Evolutionary conservation across 176 grass and related monocot species (phyloP).

Genomic region (Chrysopogon serrulatus): DNA sequence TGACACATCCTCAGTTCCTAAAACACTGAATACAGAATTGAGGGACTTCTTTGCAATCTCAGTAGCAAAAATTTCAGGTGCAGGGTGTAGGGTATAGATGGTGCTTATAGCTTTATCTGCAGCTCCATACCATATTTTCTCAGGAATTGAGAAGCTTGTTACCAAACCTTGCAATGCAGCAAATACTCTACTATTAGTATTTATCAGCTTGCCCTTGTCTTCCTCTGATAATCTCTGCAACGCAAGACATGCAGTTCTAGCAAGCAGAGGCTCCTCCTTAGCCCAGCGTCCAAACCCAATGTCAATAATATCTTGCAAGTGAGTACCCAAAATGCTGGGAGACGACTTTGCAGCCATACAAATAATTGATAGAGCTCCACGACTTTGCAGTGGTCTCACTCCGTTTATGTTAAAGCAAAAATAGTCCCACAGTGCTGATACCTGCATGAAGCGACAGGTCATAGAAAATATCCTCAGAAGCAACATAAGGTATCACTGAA

Average conservation of each 20-base stretch:
- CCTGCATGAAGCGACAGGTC: conserved; percentile 14
- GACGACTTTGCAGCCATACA: conserved; percentile 95
- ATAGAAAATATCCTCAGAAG: not conserved
- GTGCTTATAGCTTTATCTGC: conserved; percentile 78
- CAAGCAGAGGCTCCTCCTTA: conserved; percentile 91
- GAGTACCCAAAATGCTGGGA: conserved; percentile 65
- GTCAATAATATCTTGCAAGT: conserved; percentile 93
- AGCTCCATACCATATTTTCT: conserved; percentile 90
- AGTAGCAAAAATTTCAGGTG: conserved; percentile 73
- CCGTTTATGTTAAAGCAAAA: conserved; percentile 84
- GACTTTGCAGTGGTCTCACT: conserved; percentile 64
- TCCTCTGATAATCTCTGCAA: conserved; percentile 85
- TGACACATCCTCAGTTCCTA: conserved; percentile 24
- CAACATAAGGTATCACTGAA: conserved; percentile 14
- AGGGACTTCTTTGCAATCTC: conserved; percentile 78
- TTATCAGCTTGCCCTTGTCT: conserved; percentile 79
- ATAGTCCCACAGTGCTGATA: conserved; percentile 83
- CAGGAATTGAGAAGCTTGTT: conserved; percentile 67
- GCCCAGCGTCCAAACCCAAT: conserved; percentile 97
- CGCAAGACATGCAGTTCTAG: conserved; percentile 83
- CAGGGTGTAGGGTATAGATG: conserved; percentile 73
- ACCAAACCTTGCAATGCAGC: conserved; percentile 56
- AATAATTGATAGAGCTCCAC: conserved; percentile 82
- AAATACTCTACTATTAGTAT: conserved; percentile 56
- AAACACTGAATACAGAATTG: conserved; percentile 51